Evolutionary conservation across 2,329 filamentous ascomycete genomes (phyloP).

Genomic region (Pseudocercospora fuligena): DNA sequence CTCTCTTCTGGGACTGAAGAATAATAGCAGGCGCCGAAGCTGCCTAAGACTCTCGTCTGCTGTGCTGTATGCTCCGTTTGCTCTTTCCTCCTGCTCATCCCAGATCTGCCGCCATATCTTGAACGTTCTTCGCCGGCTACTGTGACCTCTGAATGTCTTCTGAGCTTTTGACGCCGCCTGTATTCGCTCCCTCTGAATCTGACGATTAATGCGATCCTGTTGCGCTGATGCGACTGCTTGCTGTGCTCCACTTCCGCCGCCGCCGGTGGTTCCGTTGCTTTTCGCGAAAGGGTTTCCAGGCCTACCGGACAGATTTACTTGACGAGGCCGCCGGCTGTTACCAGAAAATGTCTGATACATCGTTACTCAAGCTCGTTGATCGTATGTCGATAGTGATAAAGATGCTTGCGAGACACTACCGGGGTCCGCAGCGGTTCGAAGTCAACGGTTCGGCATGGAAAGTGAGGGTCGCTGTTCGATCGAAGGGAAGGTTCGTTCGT

Average conservation of each 20-base stretch:
- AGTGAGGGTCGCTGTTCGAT: neutral
- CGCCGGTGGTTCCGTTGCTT: slow-evolving; percentile 49
- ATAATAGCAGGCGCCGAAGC: slow-evolving; percentile 50
- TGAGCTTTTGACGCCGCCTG: slow-evolving; percentile 78
- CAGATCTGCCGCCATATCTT: slow-evolving; percentile 64
- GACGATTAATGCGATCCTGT: slow-evolving; percentile 78
- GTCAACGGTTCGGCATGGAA: neutral
- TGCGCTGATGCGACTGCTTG: slow-evolving; percentile 84
- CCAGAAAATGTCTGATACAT: slow-evolving; percentile 97
- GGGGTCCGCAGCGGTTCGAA: neutral
- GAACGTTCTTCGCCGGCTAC: slow-evolving; percentile 63
- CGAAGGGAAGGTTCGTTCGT: neutral
- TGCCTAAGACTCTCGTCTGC: slow-evolving; percentile 47
- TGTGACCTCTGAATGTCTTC: slow-evolving; percentile 79
- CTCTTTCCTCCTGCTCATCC: slow-evolving; percentile 57
- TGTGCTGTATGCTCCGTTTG: slow-evolving; percentile 42
- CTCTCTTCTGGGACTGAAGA: slow-evolving; percentile 45
- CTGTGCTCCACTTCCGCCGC: slow-evolving; percentile 64
- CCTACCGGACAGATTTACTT: slow-evolving; percentile 92
- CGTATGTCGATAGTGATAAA: neutral
- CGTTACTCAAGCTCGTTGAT: neutral
- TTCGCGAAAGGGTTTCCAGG: slow-evolving; percentile 73
- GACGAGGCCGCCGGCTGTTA: slow-evolving; percentile 79
- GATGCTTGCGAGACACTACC: neutral
- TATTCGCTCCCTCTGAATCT: slow-evolving; percentile 77